Evolutionary conservation across 2,329 filamentous ascomycete species (phyloP).

Genomic region (Sclerotiophoma versabilis): DNA sequence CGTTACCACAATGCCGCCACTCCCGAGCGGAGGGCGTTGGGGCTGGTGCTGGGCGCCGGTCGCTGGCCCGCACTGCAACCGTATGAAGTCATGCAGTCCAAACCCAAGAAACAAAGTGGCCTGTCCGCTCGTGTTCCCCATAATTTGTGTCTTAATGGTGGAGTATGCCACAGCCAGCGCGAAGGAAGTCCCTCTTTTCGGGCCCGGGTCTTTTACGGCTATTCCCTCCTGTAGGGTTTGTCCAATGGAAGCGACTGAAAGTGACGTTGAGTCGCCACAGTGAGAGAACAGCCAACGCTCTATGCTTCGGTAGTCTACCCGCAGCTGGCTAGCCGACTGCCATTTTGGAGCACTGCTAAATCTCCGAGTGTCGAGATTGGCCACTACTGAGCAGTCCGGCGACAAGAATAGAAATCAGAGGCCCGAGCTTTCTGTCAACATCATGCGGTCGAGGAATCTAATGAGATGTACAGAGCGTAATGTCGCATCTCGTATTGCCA

Average conservation of each 20-base stretch:
- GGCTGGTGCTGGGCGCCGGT: conserved; percentile 22
- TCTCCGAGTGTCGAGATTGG: conserved; percentile 14
- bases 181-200: neutral
- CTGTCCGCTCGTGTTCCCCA: conserved; percentile 19
- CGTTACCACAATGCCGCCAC: conserved; percentile 7
- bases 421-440: neutral
- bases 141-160: conserved; percentile 8
- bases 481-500: conserved; percentile 6
- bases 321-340: neutral
- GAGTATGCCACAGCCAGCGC: conserved; percentile 13
- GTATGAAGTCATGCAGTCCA: conserved; percentile 27
- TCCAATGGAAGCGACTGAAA: neutral
- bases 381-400: neutral
- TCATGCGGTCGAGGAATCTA: neutral
- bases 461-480: neutral
- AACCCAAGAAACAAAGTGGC: conserved; percentile 21
- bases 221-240: neutral
- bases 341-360: neutral
- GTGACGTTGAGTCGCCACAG: conserved; percentile 16
- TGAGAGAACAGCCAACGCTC: neutral
- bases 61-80: conserved; percentile 20
- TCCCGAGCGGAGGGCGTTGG: conserved; percentile 8
- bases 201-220: neutral
- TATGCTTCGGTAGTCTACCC: conserved; percentile 1
- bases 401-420: conserved; percentile 16